phyloP scores from a whole-genome alignment of 495 filamentous ascomycete genomes.

The Penicillium samsonianum region DNA sequence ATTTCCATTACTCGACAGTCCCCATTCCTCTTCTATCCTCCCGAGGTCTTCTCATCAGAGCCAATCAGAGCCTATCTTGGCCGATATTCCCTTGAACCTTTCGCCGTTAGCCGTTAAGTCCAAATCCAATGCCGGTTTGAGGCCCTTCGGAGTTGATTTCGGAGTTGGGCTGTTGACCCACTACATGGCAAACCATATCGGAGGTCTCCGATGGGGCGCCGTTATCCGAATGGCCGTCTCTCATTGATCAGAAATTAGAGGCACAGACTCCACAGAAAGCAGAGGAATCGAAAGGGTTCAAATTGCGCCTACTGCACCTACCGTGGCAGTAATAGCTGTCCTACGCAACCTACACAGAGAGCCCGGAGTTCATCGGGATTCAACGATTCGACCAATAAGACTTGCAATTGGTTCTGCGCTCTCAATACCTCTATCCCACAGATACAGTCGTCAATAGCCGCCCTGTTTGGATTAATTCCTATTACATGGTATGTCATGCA shows the following conservation, averaged over 20 bases:
- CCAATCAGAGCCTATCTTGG: conserved; percentile 1
- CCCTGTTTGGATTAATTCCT: not conserved
- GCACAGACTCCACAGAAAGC: not conserved
- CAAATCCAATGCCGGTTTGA: not conserved
- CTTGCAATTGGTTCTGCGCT: not conserved
- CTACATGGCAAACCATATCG: conserved; percentile 12
- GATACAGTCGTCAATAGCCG: not conserved
- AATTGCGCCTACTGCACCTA: not conserved
- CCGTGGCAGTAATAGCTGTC: not conserved
- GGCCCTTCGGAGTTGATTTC: not conserved
- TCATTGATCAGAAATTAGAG: not conserved
- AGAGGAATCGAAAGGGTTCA: not conserved
- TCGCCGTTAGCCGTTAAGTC: not conserved
- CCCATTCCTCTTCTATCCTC: not conserved
- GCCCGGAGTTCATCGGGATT: conserved; percentile 6
- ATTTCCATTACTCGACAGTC: not conserved
- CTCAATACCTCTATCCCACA: not conserved
- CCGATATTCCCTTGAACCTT: not conserved
- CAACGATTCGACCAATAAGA: not conserved
- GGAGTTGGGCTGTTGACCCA: conserved; percentile 5
- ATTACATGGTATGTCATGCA: not conserved
- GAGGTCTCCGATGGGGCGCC: conserved; percentile 34
- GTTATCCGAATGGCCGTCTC: conserved; percentile 7
- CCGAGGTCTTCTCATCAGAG: no score
- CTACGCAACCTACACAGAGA: not conserved